Evolutionary conservation across 2,329 filamentous ascomycete genomes (phyloP), one percentile per base, ranked within the genome.

Genomic region (Laburnicola sp.): DNA sequence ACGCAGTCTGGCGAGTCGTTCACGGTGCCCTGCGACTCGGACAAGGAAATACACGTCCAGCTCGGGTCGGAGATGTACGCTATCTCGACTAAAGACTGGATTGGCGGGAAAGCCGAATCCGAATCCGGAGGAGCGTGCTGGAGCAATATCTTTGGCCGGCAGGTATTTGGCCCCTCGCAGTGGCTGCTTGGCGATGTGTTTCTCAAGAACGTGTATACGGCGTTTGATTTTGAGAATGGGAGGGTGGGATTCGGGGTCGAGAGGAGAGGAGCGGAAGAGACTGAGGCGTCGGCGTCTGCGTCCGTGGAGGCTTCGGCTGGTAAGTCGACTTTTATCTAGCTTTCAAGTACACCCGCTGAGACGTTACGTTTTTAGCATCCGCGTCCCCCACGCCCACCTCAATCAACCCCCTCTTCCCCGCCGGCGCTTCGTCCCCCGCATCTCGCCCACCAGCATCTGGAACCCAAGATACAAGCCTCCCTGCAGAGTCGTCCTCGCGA

Each of bases 181-280:
- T 96, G 91, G 90, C 78, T 96, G n/a, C 73, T 96, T 1, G 91
- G 91, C 2, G 91, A 91, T 59, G 83, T 87, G 0, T 96, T 96
- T 63, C 74, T 96, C 54, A 96, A 95, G 76, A 96, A 95, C 61
- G 91, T 96, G 11, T 96, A 96, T 68, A 79, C 84, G 1, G 86
- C 94, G 23, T 96, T 95, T 68, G 91, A 96, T 69, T 83, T 83
- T 46, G 90, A 93, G 56, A 66, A 84, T 57, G 74, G 71, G 37
- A 81, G 80, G 45, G 83, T 91, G 57, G 88, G 86, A 3, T 65
- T 75, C 36, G 72, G 71, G 0, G 60, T 64, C 16, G 16, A 16
- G 10, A 66, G 67, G 58, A 45, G 47, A n/a, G 54, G 30, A 4
- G 35, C 36, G 25, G 45, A 32, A 3, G 46, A 36, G 27, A 10